Conservation (phyloP, 2,329 filamentous ascomycete genomes). For the Arthroderma uncinatum region DNA sequence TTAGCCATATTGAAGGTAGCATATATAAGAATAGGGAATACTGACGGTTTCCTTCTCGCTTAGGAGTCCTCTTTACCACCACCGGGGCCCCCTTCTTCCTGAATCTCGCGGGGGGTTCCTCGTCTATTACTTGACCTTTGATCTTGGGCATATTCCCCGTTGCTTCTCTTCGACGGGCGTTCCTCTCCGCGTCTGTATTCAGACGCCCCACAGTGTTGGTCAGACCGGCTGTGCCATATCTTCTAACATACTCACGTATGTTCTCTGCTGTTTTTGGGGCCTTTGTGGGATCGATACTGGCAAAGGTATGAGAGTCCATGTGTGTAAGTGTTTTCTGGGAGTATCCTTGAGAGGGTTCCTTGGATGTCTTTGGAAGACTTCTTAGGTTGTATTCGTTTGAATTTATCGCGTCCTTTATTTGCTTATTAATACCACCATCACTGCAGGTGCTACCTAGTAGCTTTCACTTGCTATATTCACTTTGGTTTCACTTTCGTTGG, state of each 20-base stretch:
- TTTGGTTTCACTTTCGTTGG: no score
- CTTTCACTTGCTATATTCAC: no score
- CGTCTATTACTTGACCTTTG: background rate
- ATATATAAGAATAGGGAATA: background rate
- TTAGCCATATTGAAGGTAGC: background rate
- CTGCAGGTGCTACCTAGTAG: no score
- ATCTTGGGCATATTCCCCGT: background rate
- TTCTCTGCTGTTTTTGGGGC: background rate
- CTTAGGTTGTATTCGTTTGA: no score
- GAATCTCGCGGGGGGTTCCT: background rate
- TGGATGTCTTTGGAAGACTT: no score
- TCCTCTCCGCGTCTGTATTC: background rate
- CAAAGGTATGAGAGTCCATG: background rate
- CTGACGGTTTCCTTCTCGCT: background rate
- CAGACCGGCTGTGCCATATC: background rate
- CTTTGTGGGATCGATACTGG: background rate
- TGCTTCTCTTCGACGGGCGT: background rate
- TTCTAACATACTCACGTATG: background rate
- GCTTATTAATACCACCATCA: no score
- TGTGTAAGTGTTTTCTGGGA: no score
- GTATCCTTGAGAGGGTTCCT: no score
- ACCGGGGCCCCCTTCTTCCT: background rate
- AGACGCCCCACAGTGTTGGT: background rate
- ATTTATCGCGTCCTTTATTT: no score
- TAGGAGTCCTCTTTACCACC: background rate